Evolutionary conservation across 441 rosid genomes (phyloP), one percentile per base, ranked within the genome.

Genomic region (Eugenia klotzschiana): DNA sequence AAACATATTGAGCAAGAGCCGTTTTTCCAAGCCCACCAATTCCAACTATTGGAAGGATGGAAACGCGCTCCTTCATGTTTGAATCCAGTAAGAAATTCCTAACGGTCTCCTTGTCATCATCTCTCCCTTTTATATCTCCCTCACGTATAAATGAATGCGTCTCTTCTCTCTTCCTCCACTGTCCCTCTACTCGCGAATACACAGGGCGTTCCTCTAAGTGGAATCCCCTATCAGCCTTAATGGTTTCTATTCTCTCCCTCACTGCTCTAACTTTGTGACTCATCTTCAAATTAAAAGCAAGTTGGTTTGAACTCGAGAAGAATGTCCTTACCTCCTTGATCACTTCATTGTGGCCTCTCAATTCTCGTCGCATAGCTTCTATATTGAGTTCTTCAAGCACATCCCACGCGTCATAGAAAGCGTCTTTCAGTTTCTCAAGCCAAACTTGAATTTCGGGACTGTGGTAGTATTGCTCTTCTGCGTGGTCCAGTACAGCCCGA

Each of bases 161-260:
- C 13, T 64, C 74, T 8, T 53, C 57, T 53, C 57, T 8, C 13
- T 53, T 53, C 43, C 43, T 4, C 43, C n/a, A 1, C n/a, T 10
- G 4, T 64, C n/a, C 18, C 33, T 26, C 2, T n/a, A 2, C 16
- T 55, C 1, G 29, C 8, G 2, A 2, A 55, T 55, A 1, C 7
- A 55, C 3, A 0, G 2, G 14, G 11, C 4, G 13, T 43, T 29
- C 23, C 1, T 4, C 7, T 3, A 33, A 18, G 1, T 1, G 43
- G 25, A 64, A 8, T 0, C 2, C 0, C n/a, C 1, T 64, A 1
- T 0, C 3, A 8, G 0, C 43, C 0, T 64, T 1, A 33, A 64
- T 16, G 23, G 0, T 7, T 64, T 2, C 1, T 37, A 64, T 29
- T 64, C 7, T 64, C 13, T 64, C 43, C 73, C 74, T 64, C n/a